Evolutionary conservation across 371 early-diverging fungal species (phyloP).

Genomic region (Circinella umbellata): DNA sequence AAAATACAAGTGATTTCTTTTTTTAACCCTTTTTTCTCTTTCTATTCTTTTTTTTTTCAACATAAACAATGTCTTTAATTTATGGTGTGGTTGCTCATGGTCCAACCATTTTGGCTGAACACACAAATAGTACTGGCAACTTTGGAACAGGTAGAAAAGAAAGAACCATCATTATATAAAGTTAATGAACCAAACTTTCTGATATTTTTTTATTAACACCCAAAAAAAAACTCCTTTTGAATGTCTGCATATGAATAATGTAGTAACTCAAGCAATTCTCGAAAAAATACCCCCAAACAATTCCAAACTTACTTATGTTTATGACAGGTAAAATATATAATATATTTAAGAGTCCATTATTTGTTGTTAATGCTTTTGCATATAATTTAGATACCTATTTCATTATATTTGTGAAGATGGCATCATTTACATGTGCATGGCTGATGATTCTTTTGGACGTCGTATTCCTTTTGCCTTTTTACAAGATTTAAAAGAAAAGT

Average conservation of each 20-base stretch:
- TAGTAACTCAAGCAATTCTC: slow-evolving; percentile 86
- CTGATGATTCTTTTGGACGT: slow-evolving; percentile 87
- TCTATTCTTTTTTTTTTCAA: background rate
- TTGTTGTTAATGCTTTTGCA: background rate
- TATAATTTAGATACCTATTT: slow-evolving; percentile 74
- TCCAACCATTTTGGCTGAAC: slow-evolving; percentile 75
- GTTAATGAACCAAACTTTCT: background rate
- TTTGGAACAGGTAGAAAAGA: slow-evolving; percentile 54
- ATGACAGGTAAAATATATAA: slow-evolving; percentile 69
- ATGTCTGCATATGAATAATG: slow-evolving; percentile 12
- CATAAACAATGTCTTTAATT: slow-evolving; percentile 64
- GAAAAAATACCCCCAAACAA: slow-evolving; percentile 90
- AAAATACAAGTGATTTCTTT: no score
- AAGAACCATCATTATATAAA: no score
- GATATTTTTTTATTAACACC: background rate
- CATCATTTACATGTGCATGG: slow-evolving; percentile 88
- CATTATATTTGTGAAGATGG: slow-evolving; percentile 87
- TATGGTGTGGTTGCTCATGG: slow-evolving; percentile 80
- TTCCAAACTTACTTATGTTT: slow-evolving; percentile 90
- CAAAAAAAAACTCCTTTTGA: no score
- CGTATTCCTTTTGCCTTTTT: slow-evolving; percentile 91
- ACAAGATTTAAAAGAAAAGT: slow-evolving; percentile 77
- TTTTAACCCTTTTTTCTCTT: no score
- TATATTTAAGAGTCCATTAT: background rate
- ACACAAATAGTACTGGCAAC: slow-evolving; percentile 79